Evolutionary conservation across 306 rosid genomes (phyloP), one percentile per base, ranked within the genome.

Genomic region (Mucuna pruriens): DNA sequence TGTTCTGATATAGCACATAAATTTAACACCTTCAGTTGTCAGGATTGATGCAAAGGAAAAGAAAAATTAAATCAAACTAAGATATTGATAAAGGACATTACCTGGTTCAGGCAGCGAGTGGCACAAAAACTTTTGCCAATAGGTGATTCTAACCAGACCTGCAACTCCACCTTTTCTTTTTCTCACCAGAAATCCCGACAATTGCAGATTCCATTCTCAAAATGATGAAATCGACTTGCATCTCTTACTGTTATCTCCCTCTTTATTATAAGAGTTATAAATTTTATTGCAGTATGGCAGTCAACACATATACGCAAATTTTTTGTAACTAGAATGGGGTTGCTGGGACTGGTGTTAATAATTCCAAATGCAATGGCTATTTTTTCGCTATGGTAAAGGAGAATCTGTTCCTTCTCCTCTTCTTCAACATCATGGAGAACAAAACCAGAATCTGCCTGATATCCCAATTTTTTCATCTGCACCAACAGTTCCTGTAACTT

Each of bases 211-310:
- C 93, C 93, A 4, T 83, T 84, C 71, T 68, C 81, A 76, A 90
- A 90, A 86, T 88, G 91, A 86, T 88, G 94, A 81, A 90, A 90
- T 16, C 94, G 86, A 80, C 84, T 88, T 78, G 80, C 86, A 81
- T 86, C 91, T 78, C 91, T 84, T 51, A 86, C 85, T 49, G 71
- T 86, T 80, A 88, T 88, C 77, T 86, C 82, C 85, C 90, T 88
- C 71, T 80, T 77, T 52, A 90, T 86, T 71, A 86, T 45, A n/a
- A 90, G 72, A 22, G 86, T 83, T 77, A 90, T 84, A 55, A 80
- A 62, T 71, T 90, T 88, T 82, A 90, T 72, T 77, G 91, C 90
- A 75, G 82, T 71, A 69, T 90, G 94, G 81, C 92, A 90, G 84
- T 88, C 94, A 55, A 81, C 90, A 83, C 90, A 90, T 67, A 90